These are phyloP conservation scores for Kazachstania taianensis DNA, from an alignment of 805 yeast species.

Conservation along the genomic window DNA sequence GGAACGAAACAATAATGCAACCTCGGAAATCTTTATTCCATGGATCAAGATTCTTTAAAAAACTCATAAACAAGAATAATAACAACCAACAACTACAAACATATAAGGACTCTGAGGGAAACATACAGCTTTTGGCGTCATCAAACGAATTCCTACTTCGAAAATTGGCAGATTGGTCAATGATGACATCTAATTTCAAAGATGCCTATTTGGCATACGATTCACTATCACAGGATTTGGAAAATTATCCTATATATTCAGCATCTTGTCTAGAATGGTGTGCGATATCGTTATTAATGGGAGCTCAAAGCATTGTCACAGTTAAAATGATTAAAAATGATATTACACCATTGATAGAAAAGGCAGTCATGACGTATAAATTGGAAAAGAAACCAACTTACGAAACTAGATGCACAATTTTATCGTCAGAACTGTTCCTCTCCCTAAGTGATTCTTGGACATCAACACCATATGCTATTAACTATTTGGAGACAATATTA, in stretches of 20 bases:
- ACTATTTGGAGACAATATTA: slow-evolving; percentile 37
- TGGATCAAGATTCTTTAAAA: slow-evolving; percentile 51
- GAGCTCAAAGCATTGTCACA: slow-evolving; percentile 33
- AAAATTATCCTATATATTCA: slow-evolving; percentile 35
- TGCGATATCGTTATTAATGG: slow-evolving; percentile 61
- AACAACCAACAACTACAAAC: slow-evolving; percentile 10
- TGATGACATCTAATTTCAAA: slow-evolving; percentile 83
- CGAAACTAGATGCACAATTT: slow-evolving; percentile 55
- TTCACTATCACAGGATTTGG: slow-evolving; percentile 63
- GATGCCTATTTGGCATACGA: slow-evolving; percentile 80
- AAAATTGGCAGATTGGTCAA: slow-evolving; percentile 84
- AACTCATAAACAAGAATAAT: slow-evolving; percentile 24
- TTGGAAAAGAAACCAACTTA: slow-evolving; percentile 48
- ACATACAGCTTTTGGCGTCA: slow-evolving; percentile 49
- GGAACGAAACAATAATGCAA: slow-evolving; percentile 77
- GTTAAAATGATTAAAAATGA: slow-evolving; percentile 36
- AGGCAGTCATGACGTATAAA: slow-evolving; percentile 31
- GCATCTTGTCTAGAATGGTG: slow-evolving; percentile 89
- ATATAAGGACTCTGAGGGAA: slow-evolving; percentile 38
- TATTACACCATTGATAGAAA: slow-evolving; percentile 32
- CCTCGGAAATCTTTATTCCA: slow-evolving; percentile 68
- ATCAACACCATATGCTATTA: slow-evolving; percentile 34
- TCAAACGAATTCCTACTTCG: slow-evolving; percentile 67
- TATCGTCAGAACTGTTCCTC: slow-evolving; percentile 60
- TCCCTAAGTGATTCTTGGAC: slow-evolving; percentile 35